A percentile compares a stretch with the other conserved stretches of the same genome.
These are phyloP conservation scores for Diutina scorzettiae DNA, from an alignment of 1,139 yeast species.

Conservation along the genomic window DNA sequence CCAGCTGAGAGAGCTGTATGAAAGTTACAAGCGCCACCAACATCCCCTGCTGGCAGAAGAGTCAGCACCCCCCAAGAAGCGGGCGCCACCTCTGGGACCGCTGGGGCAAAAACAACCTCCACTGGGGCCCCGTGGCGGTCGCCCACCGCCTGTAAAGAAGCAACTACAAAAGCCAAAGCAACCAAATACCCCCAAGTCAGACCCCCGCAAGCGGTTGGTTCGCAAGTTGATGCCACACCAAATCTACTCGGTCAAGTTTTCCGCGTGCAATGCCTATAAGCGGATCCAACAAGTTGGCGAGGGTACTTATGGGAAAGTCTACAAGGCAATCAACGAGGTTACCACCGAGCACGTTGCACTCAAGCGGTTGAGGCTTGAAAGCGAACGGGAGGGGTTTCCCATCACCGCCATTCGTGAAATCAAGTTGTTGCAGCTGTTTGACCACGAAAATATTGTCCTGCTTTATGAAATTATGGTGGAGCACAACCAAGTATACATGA, in stretches of 20 bases:
- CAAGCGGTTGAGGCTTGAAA: conserved; percentile 70
- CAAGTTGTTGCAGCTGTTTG: conserved; percentile 72
- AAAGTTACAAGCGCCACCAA: conserved; percentile 1
- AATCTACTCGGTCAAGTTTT: conserved; percentile 21
- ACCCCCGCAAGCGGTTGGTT: neutral
- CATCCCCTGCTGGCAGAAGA: neutral
- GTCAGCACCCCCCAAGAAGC: neutral
- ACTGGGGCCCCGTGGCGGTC: neutral
- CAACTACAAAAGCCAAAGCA: neutral
- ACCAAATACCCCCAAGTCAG: neutral
- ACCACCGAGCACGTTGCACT: conserved; percentile 71
- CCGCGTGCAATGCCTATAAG: conserved; percentile 21
- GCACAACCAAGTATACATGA: conserved; percentile 69
- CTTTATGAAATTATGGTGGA: conserved; percentile 87
- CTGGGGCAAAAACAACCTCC: neutral
- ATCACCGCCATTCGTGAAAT: conserved; percentile 92
- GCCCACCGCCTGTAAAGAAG: neutral
- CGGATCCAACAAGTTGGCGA: conserved; percentile 38
- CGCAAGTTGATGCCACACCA: conserved; percentile 14
- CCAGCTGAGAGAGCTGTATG: conserved; percentile 3
- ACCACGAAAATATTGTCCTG: conserved; percentile 73
- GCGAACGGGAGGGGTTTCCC: conserved; percentile 91
- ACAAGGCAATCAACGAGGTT: conserved; percentile 50
- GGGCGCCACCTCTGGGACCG: neutral
- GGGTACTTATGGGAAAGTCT: conserved; percentile 39